Base-by-base conservation (phyloP, 2,329 filamentous ascomycete genomes). In the Endocalyx cinctus region DNA sequence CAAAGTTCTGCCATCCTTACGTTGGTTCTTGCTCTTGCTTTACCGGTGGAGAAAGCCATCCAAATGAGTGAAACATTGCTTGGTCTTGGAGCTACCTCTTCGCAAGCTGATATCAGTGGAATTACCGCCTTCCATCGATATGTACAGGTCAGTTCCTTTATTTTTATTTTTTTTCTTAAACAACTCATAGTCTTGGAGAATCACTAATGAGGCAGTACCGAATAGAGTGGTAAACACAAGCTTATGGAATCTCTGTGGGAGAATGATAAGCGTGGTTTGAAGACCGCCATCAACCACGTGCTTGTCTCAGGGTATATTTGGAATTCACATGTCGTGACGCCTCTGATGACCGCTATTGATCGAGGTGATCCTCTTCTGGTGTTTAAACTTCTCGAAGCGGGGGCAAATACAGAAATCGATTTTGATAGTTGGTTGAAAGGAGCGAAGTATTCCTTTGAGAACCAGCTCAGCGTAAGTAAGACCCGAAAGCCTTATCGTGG, bases 61-160 rank as follows among this genome's bases (percentile, higher is more conserved):
- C 66, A 68, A 11, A 89, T 89, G 73, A 69, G 74, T 1, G 63
- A 70, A 29, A 68, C 75, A 0, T 69, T 94, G 7, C 60, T 94
- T 18, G 68, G 73, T 28, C 69, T 88, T 2, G 86, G 86, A 1
- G 84, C 84, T 2, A 83, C 82, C 1, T 79, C 72, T 20, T 76
- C 82, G 1, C 86, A 92, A 55, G 85, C 80, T 1, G 85, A 90
- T 44, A 52, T 74, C 22, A 62, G 72, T 7, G 72, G 78, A 4
- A 63, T 69, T 18, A 88, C 84, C 2, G 77, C 74, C 0, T 69
- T 94, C 39, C 76, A 87, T 39, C 75, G 76, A 39, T 75, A 77
- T 34, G 69, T 82, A 1, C 62, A 69, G 27, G 41, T 43, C 20
- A 42, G 41, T 41, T 13, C 15, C 30, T 23, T n/a, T 5, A 13